A percentile compares a stretch with the other conserved stretches of the same genome.
Evolutionary conservation across 176 grass and related monocot species (phyloP).

Genomic region (Echinochloa phyllopogon): DNA sequence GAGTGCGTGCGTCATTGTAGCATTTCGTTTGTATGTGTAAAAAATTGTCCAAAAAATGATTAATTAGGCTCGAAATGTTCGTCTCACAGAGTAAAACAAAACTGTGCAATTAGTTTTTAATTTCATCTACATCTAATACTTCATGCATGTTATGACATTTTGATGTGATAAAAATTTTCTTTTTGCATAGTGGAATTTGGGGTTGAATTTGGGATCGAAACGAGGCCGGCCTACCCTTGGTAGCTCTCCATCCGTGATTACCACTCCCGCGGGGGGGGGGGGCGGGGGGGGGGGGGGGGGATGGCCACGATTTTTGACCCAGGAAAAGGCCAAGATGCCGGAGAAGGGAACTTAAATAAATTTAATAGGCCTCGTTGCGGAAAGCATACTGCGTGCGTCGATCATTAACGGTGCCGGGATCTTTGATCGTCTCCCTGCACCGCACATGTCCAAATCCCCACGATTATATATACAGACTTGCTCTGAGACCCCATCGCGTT

Average conservation of each 20-base stretch:
- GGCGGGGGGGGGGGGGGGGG: neutral
- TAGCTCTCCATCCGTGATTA: neutral
- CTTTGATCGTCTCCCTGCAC: neutral
- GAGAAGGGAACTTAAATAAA: neutral
- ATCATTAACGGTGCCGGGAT: slow-evolving; percentile 11
- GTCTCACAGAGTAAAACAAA: too few species aligned
- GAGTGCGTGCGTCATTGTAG: too few species aligned
- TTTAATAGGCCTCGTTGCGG: neutral
- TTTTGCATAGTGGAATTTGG: too few species aligned
- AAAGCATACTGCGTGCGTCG: neutral
- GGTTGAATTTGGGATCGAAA: too few species aligned
- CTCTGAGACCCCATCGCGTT: too few species aligned
- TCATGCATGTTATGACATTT: too few species aligned
- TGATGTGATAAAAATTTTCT: too few species aligned
- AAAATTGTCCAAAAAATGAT: too few species aligned
- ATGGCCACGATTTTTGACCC: slow-evolving; percentile 2
- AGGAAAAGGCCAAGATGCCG: neutral
- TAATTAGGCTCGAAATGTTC: too few species aligned
- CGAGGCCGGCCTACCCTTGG: neutral
- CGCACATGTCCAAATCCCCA: slow-evolving; percentile 39
- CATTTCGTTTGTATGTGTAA: too few species aligned
- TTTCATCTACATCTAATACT: too few species aligned
- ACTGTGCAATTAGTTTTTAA: too few species aligned
- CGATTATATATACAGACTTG: neutral
- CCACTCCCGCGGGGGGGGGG: neutral